phyloP scores from a whole-genome alignment of 208 protist genomes.

The Acanthamoeba rhysodes region DNA sequence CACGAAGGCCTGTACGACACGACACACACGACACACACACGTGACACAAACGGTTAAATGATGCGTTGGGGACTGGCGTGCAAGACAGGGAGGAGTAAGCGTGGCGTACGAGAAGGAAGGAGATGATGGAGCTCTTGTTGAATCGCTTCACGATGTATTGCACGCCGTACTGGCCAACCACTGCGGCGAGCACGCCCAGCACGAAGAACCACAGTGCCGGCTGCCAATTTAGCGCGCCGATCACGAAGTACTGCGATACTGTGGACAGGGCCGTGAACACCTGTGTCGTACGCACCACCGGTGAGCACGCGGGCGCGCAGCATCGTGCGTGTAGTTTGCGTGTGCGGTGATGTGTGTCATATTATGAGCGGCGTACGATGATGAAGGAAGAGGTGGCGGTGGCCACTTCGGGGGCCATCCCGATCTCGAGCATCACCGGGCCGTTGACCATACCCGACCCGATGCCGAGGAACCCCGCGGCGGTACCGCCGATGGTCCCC shows the following conservation, averaged over 20 bases:
- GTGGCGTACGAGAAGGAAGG: constrained; percentile 76
- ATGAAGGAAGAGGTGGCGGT: constrained; percentile 87
- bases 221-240: constrained; percentile 83
- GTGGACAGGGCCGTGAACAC: constrained; percentile 84
- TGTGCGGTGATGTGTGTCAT: too few species aligned
- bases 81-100: too few species aligned
- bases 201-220: constrained; percentile 83
- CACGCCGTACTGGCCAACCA: constrained; percentile 82
- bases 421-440: constrained; percentile 89
- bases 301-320: too few species aligned
- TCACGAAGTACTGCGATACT: constrained; percentile 82
- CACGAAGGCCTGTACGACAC: constrained; percentile 9
- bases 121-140: constrained; percentile 85
- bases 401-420: constrained; percentile 81
- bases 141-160: constrained; percentile 83
- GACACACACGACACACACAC: background rate
- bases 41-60: background rate
- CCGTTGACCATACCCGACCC: constrained; percentile 88
- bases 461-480: constrained; percentile 87
- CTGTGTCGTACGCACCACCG: background rate
- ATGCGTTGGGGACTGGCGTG: background rate
- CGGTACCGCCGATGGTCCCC: constrained; percentile 78
- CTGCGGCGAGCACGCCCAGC: constrained; percentile 80
- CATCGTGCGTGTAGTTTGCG: too few species aligned
- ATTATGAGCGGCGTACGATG: constrained; percentile 77